These are phyloP conservation scores for Cucurbita argyrosperma DNA, from an alignment of 306 rosid genomes.

Conservation along the genomic window DNA sequence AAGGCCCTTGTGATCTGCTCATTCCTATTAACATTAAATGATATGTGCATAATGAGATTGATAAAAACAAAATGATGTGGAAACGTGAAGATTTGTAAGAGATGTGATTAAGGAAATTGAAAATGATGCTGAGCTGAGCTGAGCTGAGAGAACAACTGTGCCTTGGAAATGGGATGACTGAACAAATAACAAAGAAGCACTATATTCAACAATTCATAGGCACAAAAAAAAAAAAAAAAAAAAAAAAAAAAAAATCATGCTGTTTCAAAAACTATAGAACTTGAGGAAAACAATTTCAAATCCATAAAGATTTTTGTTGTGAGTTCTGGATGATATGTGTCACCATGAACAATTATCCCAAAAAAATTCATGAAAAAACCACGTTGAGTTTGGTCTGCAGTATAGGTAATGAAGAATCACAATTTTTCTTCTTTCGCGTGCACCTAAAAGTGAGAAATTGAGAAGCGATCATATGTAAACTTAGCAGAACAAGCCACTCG, in stretches of 20 bases:
- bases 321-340: not conserved
- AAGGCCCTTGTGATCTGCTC: slow-evolving; percentile 31
- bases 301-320: not conserved
- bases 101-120: not conserved
- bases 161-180: not conserved
- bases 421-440: not conserved
- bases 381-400: not conserved
- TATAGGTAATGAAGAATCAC: not conserved
- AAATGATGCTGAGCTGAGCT: not conserved
- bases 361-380: not conserved
- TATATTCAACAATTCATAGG: not conserved
- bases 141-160: not conserved
- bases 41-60: not conserved
- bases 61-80: not conserved
- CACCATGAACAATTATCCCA: not conserved
- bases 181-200: not conserved
- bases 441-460: not conserved
- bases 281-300: not conserved
- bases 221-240: not conserved
- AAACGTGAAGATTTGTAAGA: not conserved
- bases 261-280: not conserved
- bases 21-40: slow-evolving; percentile 13
- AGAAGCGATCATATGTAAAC: not conserved
- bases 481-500: not conserved
- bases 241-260: not conserved